Conservation (phyloP, 2,329 filamentous ascomycete genomes). For the Berkeleyomyces rouxiae region DNA sequence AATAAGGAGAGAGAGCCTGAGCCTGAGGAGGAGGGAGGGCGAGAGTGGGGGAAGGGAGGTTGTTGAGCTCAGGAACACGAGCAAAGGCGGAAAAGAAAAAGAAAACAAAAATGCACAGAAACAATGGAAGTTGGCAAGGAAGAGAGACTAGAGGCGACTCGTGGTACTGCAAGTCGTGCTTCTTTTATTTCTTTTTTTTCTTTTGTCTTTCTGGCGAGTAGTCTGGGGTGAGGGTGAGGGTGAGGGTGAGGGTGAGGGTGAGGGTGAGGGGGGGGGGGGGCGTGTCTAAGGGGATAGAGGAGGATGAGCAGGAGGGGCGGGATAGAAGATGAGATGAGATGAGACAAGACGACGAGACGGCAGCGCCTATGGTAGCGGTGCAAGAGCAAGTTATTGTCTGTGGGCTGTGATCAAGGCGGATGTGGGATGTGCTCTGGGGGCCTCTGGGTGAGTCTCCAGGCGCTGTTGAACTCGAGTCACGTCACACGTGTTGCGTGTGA, state of each 20-base stretch:
- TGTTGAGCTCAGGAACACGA: background rate
- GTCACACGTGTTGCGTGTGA: background rate
- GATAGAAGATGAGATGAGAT: slow-evolving; percentile 2
- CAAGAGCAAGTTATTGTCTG: background rate
- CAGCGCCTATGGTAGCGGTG: background rate
- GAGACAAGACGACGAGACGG: background rate
- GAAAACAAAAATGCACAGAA: background rate
- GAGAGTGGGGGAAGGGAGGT: background rate
- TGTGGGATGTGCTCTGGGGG: background rate
- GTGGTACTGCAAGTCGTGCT: background rate
- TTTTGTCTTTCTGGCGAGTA: background rate
- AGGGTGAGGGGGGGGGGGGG: background rate
- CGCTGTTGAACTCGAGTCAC: background rate
- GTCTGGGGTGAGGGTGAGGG: background rate
- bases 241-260: background rate
- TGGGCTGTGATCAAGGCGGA: background rate
- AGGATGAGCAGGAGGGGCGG: background rate
- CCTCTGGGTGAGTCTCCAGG: background rate
- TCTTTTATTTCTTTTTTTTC: background rate
- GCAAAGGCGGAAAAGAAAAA: background rate
- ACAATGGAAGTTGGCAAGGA: background rate
- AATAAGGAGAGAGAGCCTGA: background rate
- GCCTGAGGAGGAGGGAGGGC: background rate
- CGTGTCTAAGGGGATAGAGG: background rate
- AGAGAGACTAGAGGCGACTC: background rate